Evolutionary conservation across 1,284 basidiomycete species (phyloP).

Genomic region (Papiliotrema laurentii): DNA sequence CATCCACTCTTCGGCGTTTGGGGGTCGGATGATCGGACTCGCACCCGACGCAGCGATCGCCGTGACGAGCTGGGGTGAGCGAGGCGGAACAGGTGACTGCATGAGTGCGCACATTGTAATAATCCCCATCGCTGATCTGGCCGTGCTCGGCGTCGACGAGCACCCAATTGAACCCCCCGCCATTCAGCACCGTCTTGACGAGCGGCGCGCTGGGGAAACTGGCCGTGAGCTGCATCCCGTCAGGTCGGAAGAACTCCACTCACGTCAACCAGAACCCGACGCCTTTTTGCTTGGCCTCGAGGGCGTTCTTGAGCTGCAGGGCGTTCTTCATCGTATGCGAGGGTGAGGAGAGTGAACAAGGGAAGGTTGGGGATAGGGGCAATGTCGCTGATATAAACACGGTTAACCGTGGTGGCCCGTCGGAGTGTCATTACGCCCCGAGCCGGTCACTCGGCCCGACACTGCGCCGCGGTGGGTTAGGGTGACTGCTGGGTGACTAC

Average conservation of each 20-base stretch:
- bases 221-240: neutral
- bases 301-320: slow-evolving; percentile 47
- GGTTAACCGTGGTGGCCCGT: too few relatives aligned
- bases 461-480: too few relatives aligned
- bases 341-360: slow-evolving; percentile 1
- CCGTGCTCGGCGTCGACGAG: slow-evolving; percentile 33
- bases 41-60: slow-evolving; percentile 25
- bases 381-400: neutral
- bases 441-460: too few relatives aligned
- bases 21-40: slow-evolving; percentile 43
- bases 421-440: too few relatives aligned
- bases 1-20: slow-evolving; percentile 35
- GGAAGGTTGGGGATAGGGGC: neutral
- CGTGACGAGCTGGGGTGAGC: slow-evolving; percentile 19
- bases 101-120: slow-evolving; percentile 23
- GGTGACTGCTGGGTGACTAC: too few relatives aligned
- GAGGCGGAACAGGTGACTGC: neutral
- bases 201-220: slow-evolving; percentile 27
- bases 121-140: slow-evolving; percentile 28
- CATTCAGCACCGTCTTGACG: slow-evolving; percentile 26
- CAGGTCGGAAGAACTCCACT: slow-evolving; percentile 6
- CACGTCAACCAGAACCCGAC: slow-evolving; percentile 66
- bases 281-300: slow-evolving; percentile 56
- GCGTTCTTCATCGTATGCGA: slow-evolving; percentile 23
- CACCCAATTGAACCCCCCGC: slow-evolving; percentile 36